A percentile compares a stretch with the other conserved stretches of the same genome.
phyloP scores from a whole-genome alignment of 2,329 filamentous ascomycete genomes.

The Xenoacremonium recifei region DNA sequence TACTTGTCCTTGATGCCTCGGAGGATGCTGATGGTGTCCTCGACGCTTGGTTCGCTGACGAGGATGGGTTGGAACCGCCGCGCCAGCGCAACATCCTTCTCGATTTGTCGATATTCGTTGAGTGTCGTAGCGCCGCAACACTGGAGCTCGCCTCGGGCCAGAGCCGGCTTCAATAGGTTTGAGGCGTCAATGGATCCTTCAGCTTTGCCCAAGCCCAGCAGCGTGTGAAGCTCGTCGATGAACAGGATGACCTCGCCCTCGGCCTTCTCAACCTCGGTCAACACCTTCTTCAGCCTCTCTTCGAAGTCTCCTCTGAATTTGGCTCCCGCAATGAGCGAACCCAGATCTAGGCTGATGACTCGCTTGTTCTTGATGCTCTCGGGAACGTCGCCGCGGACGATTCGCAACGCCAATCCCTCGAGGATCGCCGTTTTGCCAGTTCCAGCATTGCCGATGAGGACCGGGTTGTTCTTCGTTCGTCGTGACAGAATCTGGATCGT shows the following conservation, averaged over 20 bases:
- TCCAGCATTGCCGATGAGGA: conserved; percentile 87
- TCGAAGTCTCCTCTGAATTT: conserved; percentile 97
- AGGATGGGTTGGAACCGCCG: conserved; percentile 91
- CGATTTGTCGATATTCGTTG: conserved; percentile 87
- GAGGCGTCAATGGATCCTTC: conserved; percentile 97
- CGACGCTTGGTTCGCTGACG: conserved; percentile 87
- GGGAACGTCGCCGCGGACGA: conserved; percentile 88
- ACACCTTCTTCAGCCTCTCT: conserved; percentile 83
- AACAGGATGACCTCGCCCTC: conserved; percentile 91
- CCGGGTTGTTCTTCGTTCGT: conserved; percentile 93
- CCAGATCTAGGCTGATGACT: conserved; percentile 84
- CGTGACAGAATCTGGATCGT: conserved; percentile 93
- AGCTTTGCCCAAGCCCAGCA: conserved; percentile 89
- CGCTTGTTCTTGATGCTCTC: conserved; percentile 95
- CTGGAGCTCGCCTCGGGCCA: conserved; percentile 91
- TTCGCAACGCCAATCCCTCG: conserved; percentile 85
- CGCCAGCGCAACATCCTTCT: conserved; percentile 92
- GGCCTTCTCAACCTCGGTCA: conserved; percentile 88
- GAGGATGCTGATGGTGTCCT: conserved; percentile 92
- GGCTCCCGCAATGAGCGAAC: conserved; percentile 89
- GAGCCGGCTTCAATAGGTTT: conserved; percentile 87
- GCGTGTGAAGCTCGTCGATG: conserved; percentile 89
- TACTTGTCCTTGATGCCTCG: conserved; percentile 97
- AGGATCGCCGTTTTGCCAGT: conserved; percentile 93
- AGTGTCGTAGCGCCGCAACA: conserved; percentile 94